Evolutionary conservation across 2,329 filamentous ascomycete genomes (phyloP).

Genomic region (Cladophialophora bantiana): DNA sequence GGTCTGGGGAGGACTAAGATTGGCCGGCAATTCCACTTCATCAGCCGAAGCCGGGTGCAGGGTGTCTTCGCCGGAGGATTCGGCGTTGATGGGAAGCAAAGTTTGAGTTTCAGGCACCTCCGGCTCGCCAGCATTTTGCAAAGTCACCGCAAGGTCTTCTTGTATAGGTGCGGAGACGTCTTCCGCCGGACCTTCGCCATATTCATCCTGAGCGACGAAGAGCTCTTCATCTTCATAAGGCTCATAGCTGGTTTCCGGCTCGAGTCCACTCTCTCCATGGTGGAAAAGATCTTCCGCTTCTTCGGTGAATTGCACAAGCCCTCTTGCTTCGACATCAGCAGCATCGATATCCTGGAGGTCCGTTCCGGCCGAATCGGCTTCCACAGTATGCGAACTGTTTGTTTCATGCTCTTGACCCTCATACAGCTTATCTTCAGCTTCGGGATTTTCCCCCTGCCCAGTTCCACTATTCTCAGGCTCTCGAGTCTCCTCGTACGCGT

Average conservation of each 20-base stretch:
- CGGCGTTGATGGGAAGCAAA: neutral
- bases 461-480: neutral
- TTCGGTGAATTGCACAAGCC: slow-evolving; percentile 11
- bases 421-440: neutral
- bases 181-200: slow-evolving; percentile 9
- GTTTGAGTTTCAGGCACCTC: neutral
- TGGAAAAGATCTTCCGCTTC: slow-evolving; percentile 25
- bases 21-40: slow-evolving; percentile 4
- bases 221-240: slow-evolving; percentile 36
- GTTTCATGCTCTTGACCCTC: slow-evolving; percentile 27
- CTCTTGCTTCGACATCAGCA: slow-evolving; percentile 12
- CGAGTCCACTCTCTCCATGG: slow-evolving; percentile 18
- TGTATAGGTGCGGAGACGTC: slow-evolving; percentile 7
- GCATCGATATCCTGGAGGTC: slow-evolving; percentile 7
- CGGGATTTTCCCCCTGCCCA: slow-evolving; percentile 7
- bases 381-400: slow-evolving; percentile 32
- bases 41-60: slow-evolving; percentile 4
- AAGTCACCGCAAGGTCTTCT: neutral
- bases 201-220: slow-evolving; percentile 19
- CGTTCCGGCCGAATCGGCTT: slow-evolving; percentile 19
- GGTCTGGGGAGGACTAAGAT: slow-evolving; percentile 31
- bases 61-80: slow-evolving; percentile 4
- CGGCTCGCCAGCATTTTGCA: neutral
- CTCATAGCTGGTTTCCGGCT: slow-evolving; percentile 21
- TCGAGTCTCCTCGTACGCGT: slow-evolving; percentile 17